Percentiles rank a stretch among this genome's conserved stretches.
phyloP scores from a whole-genome alignment of 2,329 filamentous ascomycete genomes.

The Ophiostoma tasmaniense region DNA sequence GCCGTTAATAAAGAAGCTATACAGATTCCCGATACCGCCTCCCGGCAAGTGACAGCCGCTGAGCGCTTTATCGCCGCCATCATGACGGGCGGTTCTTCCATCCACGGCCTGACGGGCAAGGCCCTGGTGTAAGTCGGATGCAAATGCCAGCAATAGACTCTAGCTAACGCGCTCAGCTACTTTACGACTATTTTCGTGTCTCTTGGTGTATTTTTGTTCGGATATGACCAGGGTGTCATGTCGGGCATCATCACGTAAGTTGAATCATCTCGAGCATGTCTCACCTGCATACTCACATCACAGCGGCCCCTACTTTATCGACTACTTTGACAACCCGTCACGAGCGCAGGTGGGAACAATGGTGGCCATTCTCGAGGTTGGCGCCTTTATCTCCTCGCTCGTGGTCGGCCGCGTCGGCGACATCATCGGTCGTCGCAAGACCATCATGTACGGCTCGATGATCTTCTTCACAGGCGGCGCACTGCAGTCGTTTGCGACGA shows the following conservation, averaged over 20 bases:
- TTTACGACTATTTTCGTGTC: constrained; percentile 91
- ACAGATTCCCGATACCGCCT: constrained; percentile 61
- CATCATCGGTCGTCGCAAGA: constrained; percentile 77
- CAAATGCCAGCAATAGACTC: too few species aligned
- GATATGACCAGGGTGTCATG: constrained; percentile 51
- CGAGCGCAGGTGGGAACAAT: constrained; percentile 87
- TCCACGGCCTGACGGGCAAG: constrained; percentile 92
- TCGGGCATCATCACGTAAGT: constrained; percentile 54
- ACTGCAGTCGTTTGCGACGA: constrained; percentile 70
- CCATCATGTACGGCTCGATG: constrained; percentile 87
- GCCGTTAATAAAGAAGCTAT: constrained; percentile 67
- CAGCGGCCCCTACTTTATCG: constrained; percentile 68
- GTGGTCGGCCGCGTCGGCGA: constrained; percentile 83
- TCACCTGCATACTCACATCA: neutral
- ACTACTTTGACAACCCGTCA: constrained; percentile 86
- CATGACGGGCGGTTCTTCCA: constrained; percentile 75
- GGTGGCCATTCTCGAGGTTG: constrained; percentile 93
- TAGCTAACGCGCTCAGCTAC: constrained; percentile 49
- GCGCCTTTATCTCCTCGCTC: constrained; percentile 83
- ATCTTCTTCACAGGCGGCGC: constrained; percentile 81
- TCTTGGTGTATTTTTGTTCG: constrained; percentile 53
- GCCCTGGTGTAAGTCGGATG: constrained; percentile 61
- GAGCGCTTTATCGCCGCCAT: constrained; percentile 68
- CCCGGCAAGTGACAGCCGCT: constrained; percentile 53
- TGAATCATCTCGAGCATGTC: constrained; percentile 23